Conservation (phyloP, 2,329 filamentous ascomycete species). For the Scedosporium apiospermum region DNA sequence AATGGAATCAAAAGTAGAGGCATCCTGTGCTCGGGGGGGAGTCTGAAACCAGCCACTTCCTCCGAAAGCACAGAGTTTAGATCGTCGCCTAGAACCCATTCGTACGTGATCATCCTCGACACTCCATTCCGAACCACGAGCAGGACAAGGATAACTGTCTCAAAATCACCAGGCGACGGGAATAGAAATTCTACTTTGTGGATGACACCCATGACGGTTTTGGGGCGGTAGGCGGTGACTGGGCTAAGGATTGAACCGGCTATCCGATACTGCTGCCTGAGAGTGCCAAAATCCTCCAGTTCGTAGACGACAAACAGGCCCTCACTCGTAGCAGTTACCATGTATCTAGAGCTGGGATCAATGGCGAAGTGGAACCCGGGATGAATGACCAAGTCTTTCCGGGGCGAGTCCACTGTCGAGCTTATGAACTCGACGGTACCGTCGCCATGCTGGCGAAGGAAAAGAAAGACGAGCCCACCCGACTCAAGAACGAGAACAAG, state of each 20-base stretch:
- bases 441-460: slow-evolving; percentile 38
- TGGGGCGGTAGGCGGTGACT: slow-evolving; percentile 37
- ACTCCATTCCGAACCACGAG: slow-evolving; percentile 39
- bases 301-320: slow-evolving; percentile 63
- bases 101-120: slow-evolving; percentile 46
- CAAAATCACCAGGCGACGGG: slow-evolving; percentile 54
- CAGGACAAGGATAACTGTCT: slow-evolving; percentile 69
- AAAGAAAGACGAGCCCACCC: slow-evolving; percentile 69
- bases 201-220: slow-evolving; percentile 59
- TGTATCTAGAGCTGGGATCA: slow-evolving; percentile 62
- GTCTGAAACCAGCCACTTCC: slow-evolving; percentile 37
- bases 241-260: slow-evolving; percentile 40
- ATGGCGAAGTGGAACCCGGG: slow-evolving; percentile 61
- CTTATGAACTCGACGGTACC: slow-evolving; percentile 50
- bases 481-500: slow-evolving; percentile 68
- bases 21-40: slow-evolving; percentile 44
- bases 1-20: slow-evolving; percentile 65
- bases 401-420: slow-evolving; percentile 49
- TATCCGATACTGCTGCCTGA: slow-evolving; percentile 38
- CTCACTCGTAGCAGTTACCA: slow-evolving; percentile 63
- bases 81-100: slow-evolving; percentile 47
- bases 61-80: slow-evolving; percentile 34
- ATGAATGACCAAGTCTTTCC: slow-evolving; percentile 36
- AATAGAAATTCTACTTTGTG: slow-evolving; percentile 81
- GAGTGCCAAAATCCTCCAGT: slow-evolving; percentile 46